Percentiles rank a stretch among this genome's conserved stretches.
These are phyloP conservation scores for Blastocystis sp. DNA, from an alignment of 352 stramenopile genomes.

Conservation along the genomic window DNA sequence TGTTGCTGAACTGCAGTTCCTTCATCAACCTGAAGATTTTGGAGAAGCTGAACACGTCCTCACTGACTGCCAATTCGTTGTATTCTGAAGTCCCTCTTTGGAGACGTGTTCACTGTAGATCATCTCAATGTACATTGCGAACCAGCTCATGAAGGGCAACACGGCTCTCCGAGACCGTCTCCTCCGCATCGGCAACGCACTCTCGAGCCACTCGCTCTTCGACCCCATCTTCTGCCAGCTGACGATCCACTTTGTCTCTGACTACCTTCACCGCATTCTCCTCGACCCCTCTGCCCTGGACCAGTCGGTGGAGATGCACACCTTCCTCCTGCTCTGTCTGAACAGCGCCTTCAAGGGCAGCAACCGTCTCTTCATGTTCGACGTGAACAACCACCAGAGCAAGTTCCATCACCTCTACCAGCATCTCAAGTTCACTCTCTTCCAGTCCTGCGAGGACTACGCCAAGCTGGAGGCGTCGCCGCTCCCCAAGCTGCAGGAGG, in stretches of 20 bases:
- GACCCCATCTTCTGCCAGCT: conserved; percentile 50
- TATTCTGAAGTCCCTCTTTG: neutral
- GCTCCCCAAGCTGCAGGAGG: neutral
- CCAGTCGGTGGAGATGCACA: neutral
- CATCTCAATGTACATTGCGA: neutral
- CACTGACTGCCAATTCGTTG: conserved; percentile 10
- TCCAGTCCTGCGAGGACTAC: neutral
- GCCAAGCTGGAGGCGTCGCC: neutral
- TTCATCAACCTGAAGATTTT: conserved; percentile 35
- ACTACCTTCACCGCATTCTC: conserved; percentile 1
- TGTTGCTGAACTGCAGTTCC: neutral
- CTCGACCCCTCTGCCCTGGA: neutral
- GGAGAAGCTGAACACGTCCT: neutral
- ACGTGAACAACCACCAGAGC: conserved; percentile 46
- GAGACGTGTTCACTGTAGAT: neutral
- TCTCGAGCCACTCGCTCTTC: conserved; percentile 33
- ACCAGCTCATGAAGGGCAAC: neutral
- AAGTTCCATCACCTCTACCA: conserved; percentile 22
- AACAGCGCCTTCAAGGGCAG: conserved; percentile 39
- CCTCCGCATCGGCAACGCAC: neutral
- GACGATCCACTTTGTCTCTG: neutral
- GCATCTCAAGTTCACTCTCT: neutral
- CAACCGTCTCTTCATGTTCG: conserved; percentile 43
- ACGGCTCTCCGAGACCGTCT: neutral
- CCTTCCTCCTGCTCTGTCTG: conserved; percentile 11